Evolutionary conservation across 352 stramenopile species (phyloP), one percentile per base, ranked within the genome.

Genomic region (Globisporangium cylindrosporum): DNA sequence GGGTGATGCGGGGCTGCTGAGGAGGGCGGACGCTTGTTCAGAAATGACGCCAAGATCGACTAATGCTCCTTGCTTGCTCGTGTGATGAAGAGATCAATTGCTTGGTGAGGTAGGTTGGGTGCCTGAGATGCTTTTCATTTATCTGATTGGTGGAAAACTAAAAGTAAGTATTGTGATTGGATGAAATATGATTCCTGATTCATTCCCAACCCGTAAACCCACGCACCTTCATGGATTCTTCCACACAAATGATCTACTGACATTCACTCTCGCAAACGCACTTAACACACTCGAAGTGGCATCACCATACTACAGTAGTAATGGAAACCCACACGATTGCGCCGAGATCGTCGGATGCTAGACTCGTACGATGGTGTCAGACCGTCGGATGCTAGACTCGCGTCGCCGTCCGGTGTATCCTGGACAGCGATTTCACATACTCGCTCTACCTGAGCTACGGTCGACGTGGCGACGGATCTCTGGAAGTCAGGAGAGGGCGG

Each of bases 31-130:
- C 4, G 49, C 48, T 53, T 56, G 38, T 64, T 64, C 24, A 29
- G 59, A 24, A 64, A 64, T 64, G 59, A 63, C 54, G 18, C 8
- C 9, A 59, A 24, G 54, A 59, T 61, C 55, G 55, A 61, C 55
- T 61, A 48, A 61, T 48, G 38, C 3, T 10, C 10, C 4, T 34
- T 14, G 12, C 4, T 46, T 38, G 32, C 12, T 46, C 8, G 32
- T 46, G 38, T 20, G 38, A 43, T 8, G 24, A 34, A 27, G 49
- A 32, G 49, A n/a, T 27, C 25, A 32, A 22, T 36, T 51, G 9
- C 34, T 12, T n/a, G 12, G 10, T 34, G n/a, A 38, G 6, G 34
- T 49, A 34, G 34, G 15, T 63, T 49, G 57, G 38, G 58, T 43
- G 59, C 57, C 57, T 62, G 57, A 62, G 34, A 61, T 46, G 27